phyloP scores from a whole-genome alignment of 495 filamentous ascomycete species.

The Pyronema omphalodes region DNA sequence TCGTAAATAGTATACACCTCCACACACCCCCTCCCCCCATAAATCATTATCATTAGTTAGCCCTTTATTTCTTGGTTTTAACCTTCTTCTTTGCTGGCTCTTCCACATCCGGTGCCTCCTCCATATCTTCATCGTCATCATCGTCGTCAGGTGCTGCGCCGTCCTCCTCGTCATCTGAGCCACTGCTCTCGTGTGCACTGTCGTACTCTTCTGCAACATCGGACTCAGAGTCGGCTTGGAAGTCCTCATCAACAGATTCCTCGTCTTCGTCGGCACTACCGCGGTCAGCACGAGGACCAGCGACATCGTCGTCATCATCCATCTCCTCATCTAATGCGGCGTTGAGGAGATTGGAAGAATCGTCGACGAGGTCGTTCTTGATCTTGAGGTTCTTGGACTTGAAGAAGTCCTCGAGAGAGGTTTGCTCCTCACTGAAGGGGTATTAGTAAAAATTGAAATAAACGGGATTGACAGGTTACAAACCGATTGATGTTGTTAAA shows the following conservation, averaged over 20 bases:
- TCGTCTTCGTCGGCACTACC: conserved; percentile 92
- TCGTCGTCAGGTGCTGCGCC: conserved; percentile 37
- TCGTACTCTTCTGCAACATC: conserved; percentile 97
- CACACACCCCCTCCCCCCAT: too few species aligned
- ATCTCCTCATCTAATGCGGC: conserved; percentile 32
- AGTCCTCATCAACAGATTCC: conserved; percentile 79
- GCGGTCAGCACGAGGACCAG: conserved; percentile 48
- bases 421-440: conserved; percentile 60
- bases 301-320: conserved; percentile 63
- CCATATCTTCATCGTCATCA: conserved; percentile 25
- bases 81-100: conserved; percentile 25
- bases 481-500: conserved; percentile 98
- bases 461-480: conserved; percentile 8
- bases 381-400: conserved; percentile 79
- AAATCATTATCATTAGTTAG: too few species aligned
- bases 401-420: conserved; percentile 89
- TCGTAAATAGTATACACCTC: too few species aligned
- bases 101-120: conserved; percentile 7
- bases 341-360: conserved; percentile 14
- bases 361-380: conserved; percentile 83
- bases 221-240: conserved; percentile 73
- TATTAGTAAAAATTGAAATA: conserved; percentile 2
- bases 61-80: conserved; percentile 22
- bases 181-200: conserved; percentile 70
- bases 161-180: conserved; percentile 44